Conservation (phyloP, 495 filamentous ascomycete genomes). For the Trichoderma asperelloides region DNA sequence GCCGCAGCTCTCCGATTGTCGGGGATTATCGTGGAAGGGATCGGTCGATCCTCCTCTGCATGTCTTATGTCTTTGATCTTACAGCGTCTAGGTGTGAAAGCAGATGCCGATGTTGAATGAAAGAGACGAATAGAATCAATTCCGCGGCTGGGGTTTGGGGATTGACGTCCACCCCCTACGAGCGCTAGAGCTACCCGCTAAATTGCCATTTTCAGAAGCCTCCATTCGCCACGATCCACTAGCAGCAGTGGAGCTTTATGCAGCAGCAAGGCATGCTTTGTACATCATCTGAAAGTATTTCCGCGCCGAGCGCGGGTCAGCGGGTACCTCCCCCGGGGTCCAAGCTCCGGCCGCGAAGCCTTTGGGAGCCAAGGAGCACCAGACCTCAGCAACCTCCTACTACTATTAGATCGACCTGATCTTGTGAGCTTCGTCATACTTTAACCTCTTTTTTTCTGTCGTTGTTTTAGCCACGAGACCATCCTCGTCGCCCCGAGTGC, state of each 20-base stretch:
- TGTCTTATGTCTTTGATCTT: neutral
- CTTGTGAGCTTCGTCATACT: neutral
- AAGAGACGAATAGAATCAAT: neutral
- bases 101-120: neutral
- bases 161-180: neutral
- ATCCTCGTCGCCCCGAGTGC: neutral
- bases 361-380: neutral
- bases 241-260: neutral
- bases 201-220: neutral
- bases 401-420: neutral
- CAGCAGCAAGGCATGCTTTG: neutral
- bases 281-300: constrained; percentile 4
- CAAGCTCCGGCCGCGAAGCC: constrained; percentile 2
- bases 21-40: neutral
- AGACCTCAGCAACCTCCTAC: neutral
- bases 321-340: constrained; percentile 1
- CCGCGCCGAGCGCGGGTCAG: neutral
- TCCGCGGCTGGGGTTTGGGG: neutral
- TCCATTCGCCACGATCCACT: neutral
- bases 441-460: neutral
- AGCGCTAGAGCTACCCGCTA: neutral
- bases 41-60: neutral
- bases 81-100: neutral
- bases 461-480: neutral
- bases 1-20: neutral